Conservation (phyloP, 768 basidiomycete genomes). For the Galerina marginata region DNA sequence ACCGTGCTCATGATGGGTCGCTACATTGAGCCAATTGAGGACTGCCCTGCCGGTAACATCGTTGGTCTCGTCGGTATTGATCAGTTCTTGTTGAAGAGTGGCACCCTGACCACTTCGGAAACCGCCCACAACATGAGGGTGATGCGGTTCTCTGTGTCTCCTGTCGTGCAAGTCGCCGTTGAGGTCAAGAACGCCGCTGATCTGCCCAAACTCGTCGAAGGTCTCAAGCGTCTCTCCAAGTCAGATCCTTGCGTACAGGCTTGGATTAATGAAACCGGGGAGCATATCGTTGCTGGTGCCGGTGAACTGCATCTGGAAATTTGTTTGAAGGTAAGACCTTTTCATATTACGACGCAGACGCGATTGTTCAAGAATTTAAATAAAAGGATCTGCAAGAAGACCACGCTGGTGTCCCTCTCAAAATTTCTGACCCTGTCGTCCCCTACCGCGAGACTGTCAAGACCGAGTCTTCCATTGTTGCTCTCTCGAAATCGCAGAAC, state of each 20-base stretch:
- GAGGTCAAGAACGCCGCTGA: slow-evolving; percentile 99
- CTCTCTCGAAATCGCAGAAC: slow-evolving; percentile 99
- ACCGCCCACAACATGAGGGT: slow-evolving; percentile 99
- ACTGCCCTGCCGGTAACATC: slow-evolving; percentile 99
- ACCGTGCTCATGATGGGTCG: slow-evolving; percentile 99
- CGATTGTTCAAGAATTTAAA: not conserved
- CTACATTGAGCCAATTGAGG: slow-evolving; percentile 97
- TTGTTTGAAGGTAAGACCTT: slow-evolving; percentile 83
- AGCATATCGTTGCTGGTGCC: slow-evolving; percentile 99
- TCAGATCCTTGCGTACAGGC: slow-evolving; percentile 99
- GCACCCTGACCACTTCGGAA: slow-evolving; percentile 96
- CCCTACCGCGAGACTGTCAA: slow-evolving; percentile 98
- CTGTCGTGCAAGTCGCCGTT: slow-evolving; percentile 98
- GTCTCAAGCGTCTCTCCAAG: slow-evolving; percentile 99
- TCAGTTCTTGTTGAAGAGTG: slow-evolving; percentile 99
- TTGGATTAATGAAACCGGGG: slow-evolving; percentile 89
- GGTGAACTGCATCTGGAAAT: slow-evolving; percentile 99
- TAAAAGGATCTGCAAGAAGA: slow-evolving; percentile 96
- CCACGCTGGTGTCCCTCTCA: slow-evolving; percentile 98
- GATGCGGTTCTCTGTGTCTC: slow-evolving; percentile 99
- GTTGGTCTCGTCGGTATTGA: slow-evolving; percentile 99
- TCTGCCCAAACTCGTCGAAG: slow-evolving; percentile 99
- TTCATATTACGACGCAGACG: not conserved
- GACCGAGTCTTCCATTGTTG: slow-evolving; percentile 93
- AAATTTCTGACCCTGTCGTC: slow-evolving; percentile 97